These are phyloP conservation scores for Psilocybe subaeruginosa DNA, from an alignment of 768 basidiomycete species.

Conservation along the genomic window DNA sequence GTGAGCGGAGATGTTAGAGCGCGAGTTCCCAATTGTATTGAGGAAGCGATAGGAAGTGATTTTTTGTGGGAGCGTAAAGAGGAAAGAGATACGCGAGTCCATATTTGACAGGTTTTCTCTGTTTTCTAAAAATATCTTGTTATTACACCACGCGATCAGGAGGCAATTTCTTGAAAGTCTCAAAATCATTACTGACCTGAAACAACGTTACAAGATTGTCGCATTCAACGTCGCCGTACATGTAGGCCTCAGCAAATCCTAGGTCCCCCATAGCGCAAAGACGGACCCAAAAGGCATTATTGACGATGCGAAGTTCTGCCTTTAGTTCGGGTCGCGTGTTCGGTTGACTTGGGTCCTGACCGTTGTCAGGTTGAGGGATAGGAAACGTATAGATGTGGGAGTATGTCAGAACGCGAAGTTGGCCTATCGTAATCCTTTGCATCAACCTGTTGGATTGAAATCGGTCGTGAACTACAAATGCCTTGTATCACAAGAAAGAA, in stretches of 20 bases:
- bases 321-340: conserved; percentile 27
- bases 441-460: conserved; percentile 35
- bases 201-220: conserved; percentile 68
- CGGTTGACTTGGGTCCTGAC: conserved; percentile 9
- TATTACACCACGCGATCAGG: not conserved
- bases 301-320: conserved; percentile 51
- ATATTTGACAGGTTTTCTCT: conserved; percentile 50
- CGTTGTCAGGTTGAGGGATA: conserved; percentile 20
- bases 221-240: conserved; percentile 77
- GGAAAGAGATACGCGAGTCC: conserved; percentile 49
- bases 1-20: conserved; percentile 73
- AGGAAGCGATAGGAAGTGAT: conserved; percentile 63
- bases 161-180: not conserved
- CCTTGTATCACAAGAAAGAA: conserved; percentile 2
- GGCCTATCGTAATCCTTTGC: conserved; percentile 48
- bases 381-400: conserved; percentile 50
- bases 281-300: conserved; percentile 61
- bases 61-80: conserved; percentile 57
- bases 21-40: conserved; percentile 66
- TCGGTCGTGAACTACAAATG: not conserved
- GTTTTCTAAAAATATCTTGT: conserved; percentile 68
- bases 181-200: conserved; percentile 41
- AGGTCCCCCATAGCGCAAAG: conserved; percentile 65
- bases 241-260: conserved; percentile 78
- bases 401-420: conserved; percentile 49